Evolutionary conservation across 108 stramenopile species (phyloP), one percentile per base, ranked within the genome.

Genomic region (Conticribra weissflogii): DNA sequence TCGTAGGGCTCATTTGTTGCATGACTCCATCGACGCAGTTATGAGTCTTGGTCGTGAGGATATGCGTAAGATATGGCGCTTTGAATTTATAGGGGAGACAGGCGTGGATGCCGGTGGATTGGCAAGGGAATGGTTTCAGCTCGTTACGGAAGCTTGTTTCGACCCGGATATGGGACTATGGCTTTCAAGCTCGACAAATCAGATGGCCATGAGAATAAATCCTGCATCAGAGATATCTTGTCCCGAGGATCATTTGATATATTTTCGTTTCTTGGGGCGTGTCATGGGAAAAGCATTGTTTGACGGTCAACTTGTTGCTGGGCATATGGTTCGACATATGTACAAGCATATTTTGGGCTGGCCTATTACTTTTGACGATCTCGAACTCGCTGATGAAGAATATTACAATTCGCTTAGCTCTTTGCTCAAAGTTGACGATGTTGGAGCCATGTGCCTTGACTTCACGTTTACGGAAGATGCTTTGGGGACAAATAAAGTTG

Each of bases 321-420:
- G 96, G 3, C 99, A 99, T 74, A 96, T 99, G 91, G 97, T 94
- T 0, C 82, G 95, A 41, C 89, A 94, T 57, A 66, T 99, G 51
- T 99, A 98, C 89, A 99, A 98, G 74, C 98, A 99, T 74, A 59
- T 99, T n/a, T 72, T 98, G 8, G 99, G 98, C 21, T 96, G 97
- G 93, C 97, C 98, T 7, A 85, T 99, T 16, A 93, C 90, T 23
- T 93, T 96, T 66, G 87, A 90, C 36, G 97, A 98, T 71, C 57
- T 98, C 34, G 89, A 96, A 72, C 65, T 85, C 7, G 82, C 91
- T 58, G 97, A 98, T 59, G 89, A 92, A 58, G 89, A 82, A 22
- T 88, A 93, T 63, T 96, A 97, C 74, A 79, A 84, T 25, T 84
- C 80, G 18, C 72, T 97, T 58, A 89, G 84, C 66, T 80, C 84